A percentile compares a stretch with the other conserved stretches of the same genome.
Evolutionary conservation across 441 rosid genomes (phyloP).

Genomic region (Corymbia calophylla): DNA sequence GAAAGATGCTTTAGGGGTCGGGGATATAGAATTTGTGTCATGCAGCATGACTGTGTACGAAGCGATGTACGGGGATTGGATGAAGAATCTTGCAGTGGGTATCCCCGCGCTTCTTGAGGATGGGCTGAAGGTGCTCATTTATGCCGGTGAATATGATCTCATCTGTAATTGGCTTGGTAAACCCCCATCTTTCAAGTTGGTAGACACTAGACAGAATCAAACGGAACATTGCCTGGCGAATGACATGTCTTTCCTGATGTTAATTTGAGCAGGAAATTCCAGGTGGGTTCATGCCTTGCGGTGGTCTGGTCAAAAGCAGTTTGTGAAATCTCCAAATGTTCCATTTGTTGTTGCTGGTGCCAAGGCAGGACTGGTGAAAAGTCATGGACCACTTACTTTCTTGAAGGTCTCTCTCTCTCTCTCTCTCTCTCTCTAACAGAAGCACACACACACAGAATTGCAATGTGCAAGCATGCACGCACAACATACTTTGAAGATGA

Average conservation of each 20-base stretch:
- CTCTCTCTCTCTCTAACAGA: neutral
- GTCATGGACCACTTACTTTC: slow-evolving; percentile 64
- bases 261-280: slow-evolving; percentile 44
- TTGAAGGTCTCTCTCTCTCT: slow-evolving; percentile 37
- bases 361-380: slow-evolving; percentile 58
- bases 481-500: neutral
- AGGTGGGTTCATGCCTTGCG: slow-evolving; percentile 72
- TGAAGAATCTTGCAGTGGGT: slow-evolving; percentile 58
- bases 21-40: slow-evolving; percentile 50
- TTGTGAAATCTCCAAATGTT: slow-evolving; percentile 37
- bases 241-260: neutral
- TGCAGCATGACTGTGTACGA: slow-evolving; percentile 50
- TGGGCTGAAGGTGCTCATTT: slow-evolving; percentile 53
- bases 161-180: slow-evolving; percentile 90
- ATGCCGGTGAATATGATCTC: slow-evolving; percentile 86
- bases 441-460: neutral
- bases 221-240: neutral
- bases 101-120: slow-evolving; percentile 68
- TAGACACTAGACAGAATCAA: neutral
- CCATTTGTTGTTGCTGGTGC: slow-evolving; percentile 49
- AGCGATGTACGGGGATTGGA: slow-evolving; percentile 58
- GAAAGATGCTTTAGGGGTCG: slow-evolving; percentile 56
- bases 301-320: slow-evolving; percentile 66
- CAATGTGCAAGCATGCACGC: neutral
- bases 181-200: neutral